Percentiles rank a stretch among this genome's conserved stretches.
phyloP scores from a whole-genome alignment of 129 eudicot species.

The Centaurea solstitialis region DNA sequence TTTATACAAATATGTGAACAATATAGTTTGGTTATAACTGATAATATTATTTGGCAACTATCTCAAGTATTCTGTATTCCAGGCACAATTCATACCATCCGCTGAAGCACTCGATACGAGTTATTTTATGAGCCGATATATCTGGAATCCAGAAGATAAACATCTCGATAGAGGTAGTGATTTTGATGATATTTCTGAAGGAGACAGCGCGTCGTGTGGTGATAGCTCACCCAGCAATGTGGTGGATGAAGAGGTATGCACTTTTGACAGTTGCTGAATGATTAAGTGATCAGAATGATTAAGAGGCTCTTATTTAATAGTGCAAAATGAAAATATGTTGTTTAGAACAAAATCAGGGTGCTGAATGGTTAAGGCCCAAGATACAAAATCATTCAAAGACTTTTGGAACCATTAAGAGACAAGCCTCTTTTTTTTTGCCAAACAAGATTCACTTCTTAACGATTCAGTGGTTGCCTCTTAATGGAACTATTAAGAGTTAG shows the following conservation, averaged over 20 bases:
- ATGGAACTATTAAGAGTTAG: too few relatives aligned
- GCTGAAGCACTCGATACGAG: conserved; percentile 87
- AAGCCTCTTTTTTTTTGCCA: too few relatives aligned
- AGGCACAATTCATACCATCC: conserved; percentile 92
- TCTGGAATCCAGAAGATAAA: conserved; percentile 93
- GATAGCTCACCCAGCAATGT: conserved; percentile 73
- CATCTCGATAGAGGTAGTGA: conserved; percentile 81
- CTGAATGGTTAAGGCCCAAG: too few relatives aligned
- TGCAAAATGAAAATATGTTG: too few relatives aligned
- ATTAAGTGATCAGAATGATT: too few relatives aligned
- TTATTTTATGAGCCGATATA: conserved; percentile 96
- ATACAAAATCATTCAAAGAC: too few relatives aligned
- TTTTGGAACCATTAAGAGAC: too few relatives aligned
- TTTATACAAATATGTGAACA: neutral
- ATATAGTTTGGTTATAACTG: neutral
- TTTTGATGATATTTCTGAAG: conserved; percentile 72
- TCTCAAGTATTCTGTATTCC: conserved; percentile 18
- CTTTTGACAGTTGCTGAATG: neutral
- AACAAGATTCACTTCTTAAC: too few relatives aligned
- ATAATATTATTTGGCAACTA: conserved; percentile 8
- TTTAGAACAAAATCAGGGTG: too few relatives aligned
- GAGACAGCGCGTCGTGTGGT: conserved; percentile 67
- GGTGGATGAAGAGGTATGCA: conserved; percentile 78
- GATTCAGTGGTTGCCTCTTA: too few relatives aligned
- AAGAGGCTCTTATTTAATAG: too few relatives aligned